Evolutionary conservation across 2,329 filamentous ascomycete species (phyloP).

Genomic region (Chrysoporthe austroafricana): DNA sequence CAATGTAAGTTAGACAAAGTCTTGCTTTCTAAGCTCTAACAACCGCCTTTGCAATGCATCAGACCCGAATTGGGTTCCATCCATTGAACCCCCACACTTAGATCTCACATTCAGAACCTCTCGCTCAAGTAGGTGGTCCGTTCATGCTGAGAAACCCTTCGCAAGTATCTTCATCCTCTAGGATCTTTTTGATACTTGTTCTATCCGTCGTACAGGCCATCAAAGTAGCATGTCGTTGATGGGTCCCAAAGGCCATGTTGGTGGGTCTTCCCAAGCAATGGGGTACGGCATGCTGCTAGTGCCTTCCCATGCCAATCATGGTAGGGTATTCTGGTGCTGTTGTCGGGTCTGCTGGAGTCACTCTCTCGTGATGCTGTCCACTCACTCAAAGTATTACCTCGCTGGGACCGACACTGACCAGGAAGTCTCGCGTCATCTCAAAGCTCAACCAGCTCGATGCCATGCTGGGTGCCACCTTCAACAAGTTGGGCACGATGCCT

Average conservation of each 20-base stretch:
- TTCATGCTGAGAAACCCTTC: neutral
- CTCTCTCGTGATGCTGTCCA: neutral
- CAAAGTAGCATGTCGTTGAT: neutral
- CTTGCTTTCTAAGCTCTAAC: constrained; percentile 16
- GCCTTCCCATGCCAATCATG: constrained; percentile 1
- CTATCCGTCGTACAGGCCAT: constrained; percentile 1
- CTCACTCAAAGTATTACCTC: constrained; percentile 37
- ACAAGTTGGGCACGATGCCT: constrained; percentile 89
- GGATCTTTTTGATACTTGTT: neutral
- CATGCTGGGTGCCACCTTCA: constrained; percentile 98
- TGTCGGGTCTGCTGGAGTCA: no score
- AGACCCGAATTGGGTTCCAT: neutral
- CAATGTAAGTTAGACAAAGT: constrained; percentile 11
- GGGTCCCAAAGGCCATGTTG: neutral
- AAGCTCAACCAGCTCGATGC: constrained; percentile 98
- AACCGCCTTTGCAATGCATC: neutral
- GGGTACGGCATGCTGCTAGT: neutral
- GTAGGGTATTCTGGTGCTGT: neutral
- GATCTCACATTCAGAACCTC: neutral
- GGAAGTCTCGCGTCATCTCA: constrained; percentile 87
- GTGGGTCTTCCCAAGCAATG: neutral
- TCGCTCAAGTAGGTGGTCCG: neutral
- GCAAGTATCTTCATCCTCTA: neutral
- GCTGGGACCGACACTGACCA: constrained; percentile 64
- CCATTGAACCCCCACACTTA: neutral